Conservation (phyloP, 2,329 filamentous ascomycete species). For the Bimuria novae-zelandiae region DNA sequence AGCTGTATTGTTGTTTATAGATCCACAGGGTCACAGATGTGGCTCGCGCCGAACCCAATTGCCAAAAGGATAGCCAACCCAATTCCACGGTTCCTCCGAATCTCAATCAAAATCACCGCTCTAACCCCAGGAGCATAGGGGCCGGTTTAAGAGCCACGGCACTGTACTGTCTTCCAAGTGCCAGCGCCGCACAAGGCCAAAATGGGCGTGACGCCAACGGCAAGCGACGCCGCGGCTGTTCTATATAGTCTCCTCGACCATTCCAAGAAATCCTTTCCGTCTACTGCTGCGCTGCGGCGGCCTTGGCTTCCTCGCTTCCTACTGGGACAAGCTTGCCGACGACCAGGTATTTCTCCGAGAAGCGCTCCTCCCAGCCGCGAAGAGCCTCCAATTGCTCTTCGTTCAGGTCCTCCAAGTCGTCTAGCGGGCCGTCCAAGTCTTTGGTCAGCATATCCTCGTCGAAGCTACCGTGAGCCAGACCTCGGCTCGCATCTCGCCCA, state of each 20-base stretch:
- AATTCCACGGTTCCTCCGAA: no score
- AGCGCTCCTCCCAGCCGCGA: conserved; percentile 90
- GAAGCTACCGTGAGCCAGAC: conserved; percentile 88
- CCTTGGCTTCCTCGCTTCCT: conserved; percentile 58
- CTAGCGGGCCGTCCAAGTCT: conserved; percentile 82
- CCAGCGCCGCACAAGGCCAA: no score
- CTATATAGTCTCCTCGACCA: no score
- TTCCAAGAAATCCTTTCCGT: background rate
- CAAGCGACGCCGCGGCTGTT: no score
- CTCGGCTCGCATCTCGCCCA: conserved; percentile 85
- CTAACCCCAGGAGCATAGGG: no score
- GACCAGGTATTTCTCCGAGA: conserved; percentile 92
- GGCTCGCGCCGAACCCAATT: no score
- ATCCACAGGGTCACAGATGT: background rate
- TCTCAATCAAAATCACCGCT: no score
- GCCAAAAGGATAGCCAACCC: no score
- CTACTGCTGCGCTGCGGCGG: conserved; percentile 36
- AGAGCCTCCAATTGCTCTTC: conserved; percentile 80
- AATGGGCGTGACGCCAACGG: no score
- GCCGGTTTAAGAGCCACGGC: no score
- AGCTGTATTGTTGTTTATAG: no score
- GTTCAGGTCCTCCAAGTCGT: conserved; percentile 73
- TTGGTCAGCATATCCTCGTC: conserved; percentile 94
- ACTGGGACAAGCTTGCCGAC: conserved; percentile 82
- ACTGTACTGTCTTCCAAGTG: no score